Conservation (phyloP, 2,329 filamentous ascomycete species). For the Elsinoe perseae region DNA sequence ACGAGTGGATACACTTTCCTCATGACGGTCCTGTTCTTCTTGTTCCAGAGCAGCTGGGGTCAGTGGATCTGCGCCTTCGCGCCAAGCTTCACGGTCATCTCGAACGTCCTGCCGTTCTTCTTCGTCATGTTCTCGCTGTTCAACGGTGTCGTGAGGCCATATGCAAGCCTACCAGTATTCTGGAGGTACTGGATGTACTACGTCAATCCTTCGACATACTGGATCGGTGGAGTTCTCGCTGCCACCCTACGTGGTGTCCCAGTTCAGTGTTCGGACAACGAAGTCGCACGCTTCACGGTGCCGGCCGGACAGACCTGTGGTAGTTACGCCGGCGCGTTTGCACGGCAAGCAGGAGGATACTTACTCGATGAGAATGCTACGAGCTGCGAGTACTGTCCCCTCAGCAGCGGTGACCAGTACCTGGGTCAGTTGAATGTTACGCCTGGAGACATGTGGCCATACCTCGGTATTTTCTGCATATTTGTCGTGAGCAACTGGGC, state of each 20-base stretch:
- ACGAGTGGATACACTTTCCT: constrained; percentile 68
- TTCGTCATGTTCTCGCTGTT: constrained; percentile 70
- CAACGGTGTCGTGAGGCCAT: constrained; percentile 69
- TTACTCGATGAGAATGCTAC: constrained; percentile 55
- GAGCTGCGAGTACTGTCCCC: constrained; percentile 65
- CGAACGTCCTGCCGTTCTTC: constrained; percentile 70
- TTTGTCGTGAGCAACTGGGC: constrained; percentile 65
- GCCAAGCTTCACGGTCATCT: constrained; percentile 69
- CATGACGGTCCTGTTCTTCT: constrained; percentile 69
- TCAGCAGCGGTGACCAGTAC: constrained; percentile 58
- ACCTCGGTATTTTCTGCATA: constrained; percentile 64
- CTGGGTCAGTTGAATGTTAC: constrained; percentile 51
- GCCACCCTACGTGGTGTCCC: constrained; percentile 49
- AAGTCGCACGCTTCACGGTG: constrained; percentile 34
- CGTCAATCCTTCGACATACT: constrained; percentile 61
- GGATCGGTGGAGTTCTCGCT: constrained; percentile 62
- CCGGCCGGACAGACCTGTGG: constrained; percentile 32
- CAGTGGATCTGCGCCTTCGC: constrained; percentile 82
- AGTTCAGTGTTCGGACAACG: constrained; percentile 38
- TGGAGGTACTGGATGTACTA: constrained; percentile 69
- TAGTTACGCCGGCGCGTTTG: constrained; percentile 37
- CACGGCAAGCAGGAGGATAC: constrained; percentile 39
- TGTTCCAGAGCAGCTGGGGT: constrained; percentile 69
- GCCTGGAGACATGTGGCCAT: constrained; percentile 58
- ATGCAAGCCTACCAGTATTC: constrained; percentile 56